These are phyloP conservation scores for Suillus brevipes DNA, from an alignment of 768 basidiomycete genomes.

Conservation along the genomic window DNA sequence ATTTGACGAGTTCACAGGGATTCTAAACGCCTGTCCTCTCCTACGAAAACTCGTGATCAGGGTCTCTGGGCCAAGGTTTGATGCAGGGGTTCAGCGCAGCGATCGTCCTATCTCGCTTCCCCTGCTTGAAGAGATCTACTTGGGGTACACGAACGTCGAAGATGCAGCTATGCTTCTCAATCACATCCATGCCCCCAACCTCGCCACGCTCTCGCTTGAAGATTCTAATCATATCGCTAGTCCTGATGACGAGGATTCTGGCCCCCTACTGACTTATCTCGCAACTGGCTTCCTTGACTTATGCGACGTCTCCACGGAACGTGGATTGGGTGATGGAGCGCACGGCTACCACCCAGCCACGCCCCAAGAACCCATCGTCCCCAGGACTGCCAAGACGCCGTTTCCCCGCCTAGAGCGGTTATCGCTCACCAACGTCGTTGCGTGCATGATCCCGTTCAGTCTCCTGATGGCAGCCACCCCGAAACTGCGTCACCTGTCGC, in stretches of 20 bases:
- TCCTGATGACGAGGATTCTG: constrained; percentile 41
- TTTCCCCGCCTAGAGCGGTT: constrained; percentile 40
- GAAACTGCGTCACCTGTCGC: constrained; percentile 20
- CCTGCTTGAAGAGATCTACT: constrained; percentile 36
- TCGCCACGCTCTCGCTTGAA: constrained; percentile 41
- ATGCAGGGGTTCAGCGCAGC: constrained; percentile 19
- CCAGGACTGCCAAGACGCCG: constrained; percentile 18
- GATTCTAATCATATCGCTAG: constrained; percentile 46
- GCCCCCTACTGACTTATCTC: constrained; percentile 32
- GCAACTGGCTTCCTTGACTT: constrained; percentile 28
- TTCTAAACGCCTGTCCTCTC: constrained; percentile 42
- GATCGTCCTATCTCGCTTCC: constrained; percentile 37
- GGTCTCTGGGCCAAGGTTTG: constrained; percentile 44
- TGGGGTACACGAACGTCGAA: constrained; percentile 45
- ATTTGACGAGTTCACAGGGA: constrained; percentile 40
- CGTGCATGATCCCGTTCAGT: constrained; percentile 25
- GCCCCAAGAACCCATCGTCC: constrained; percentile 18
- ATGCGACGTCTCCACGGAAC: background rate
- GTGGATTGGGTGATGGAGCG: background rate
- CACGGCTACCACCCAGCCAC: constrained; percentile 8
- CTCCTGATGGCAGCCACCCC: constrained; percentile 19
- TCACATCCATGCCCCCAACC: constrained; percentile 41
- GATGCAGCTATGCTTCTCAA: constrained; percentile 42
- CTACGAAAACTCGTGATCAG: constrained; percentile 46
- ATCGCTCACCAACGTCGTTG: constrained; percentile 38